phyloP scores from a whole-genome alignment of 768 basidiomycete species.

The Cystobasidium tubakii region DNA sequence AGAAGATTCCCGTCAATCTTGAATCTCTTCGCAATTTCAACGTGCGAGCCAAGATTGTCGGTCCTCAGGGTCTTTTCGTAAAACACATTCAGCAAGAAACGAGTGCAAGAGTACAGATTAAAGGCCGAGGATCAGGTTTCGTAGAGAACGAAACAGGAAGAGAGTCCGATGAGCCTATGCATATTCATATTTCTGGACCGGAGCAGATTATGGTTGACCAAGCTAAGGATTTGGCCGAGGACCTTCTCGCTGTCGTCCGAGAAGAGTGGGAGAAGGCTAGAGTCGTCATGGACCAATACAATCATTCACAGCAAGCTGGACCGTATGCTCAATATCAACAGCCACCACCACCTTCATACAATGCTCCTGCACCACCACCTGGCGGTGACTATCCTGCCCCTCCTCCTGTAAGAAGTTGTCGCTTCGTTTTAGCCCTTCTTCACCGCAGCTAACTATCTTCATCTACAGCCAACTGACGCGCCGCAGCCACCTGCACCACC shows the following conservation, averaged over 20 bases:
- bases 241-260: slow-evolving; percentile 79
- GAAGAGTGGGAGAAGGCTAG: slow-evolving; percentile 80
- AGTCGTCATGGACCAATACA: slow-evolving; percentile 41
- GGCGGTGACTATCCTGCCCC: slow-evolving; percentile 24
- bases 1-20: slow-evolving; percentile 80
- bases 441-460: neutral
- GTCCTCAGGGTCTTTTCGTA: slow-evolving; percentile 92
- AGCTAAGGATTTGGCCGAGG: slow-evolving; percentile 79
- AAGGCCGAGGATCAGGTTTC: slow-evolving; percentile 89
- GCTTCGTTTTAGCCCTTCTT: neutral
- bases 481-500: slow-evolving; percentile 11
- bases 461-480: slow-evolving; percentile 6
- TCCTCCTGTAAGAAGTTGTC: slow-evolving; percentile 10
- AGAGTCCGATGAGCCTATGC: slow-evolving; percentile 83
- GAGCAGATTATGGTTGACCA: slow-evolving; percentile 79
- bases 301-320: slow-evolving; percentile 12
- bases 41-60: slow-evolving; percentile 93
- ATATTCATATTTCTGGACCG: slow-evolving; percentile 89
- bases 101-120: slow-evolving; percentile 91
- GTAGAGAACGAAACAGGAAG: slow-evolving; percentile 82
- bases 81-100: slow-evolving; percentile 98
- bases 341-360: slow-evolving; percentile 25
- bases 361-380: slow-evolving; percentile 29
- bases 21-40: slow-evolving; percentile 95
- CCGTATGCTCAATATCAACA: slow-evolving; percentile 14